Percentiles rank a stretch among this genome's conserved stretches.
Evolutionary conservation across 331 rosid species (phyloP).

Genomic region (Pyracantha coccinea): DNA sequence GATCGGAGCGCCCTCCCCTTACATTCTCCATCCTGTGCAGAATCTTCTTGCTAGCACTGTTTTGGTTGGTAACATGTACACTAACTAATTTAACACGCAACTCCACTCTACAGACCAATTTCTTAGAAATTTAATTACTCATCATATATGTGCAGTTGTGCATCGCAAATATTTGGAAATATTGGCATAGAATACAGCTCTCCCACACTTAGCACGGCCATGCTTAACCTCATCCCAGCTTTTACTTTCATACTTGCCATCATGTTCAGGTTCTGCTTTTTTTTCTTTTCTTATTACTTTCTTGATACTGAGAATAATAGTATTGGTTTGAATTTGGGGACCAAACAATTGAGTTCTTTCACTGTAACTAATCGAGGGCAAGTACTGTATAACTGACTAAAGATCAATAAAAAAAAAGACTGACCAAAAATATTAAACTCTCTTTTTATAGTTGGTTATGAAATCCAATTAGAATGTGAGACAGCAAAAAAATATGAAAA

Average conservation of each 20-base stretch:
- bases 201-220: constrained; percentile 36
- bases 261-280: constrained; percentile 34
- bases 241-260: constrained; percentile 48
- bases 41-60: constrained; percentile 30
- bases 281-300: background rate
- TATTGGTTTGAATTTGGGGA: background rate
- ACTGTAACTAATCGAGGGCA: background rate
- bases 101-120: background rate
- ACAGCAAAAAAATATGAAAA: no score
- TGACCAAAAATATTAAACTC: background rate
- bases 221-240: constrained; percentile 45
- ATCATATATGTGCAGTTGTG: constrained; percentile 11
- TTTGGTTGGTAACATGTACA: constrained; percentile 21
- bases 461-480: background rate
- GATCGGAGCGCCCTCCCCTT: constrained; percentile 36
- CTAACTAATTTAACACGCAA: background rate
- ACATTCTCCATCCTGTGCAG: constrained; percentile 23
- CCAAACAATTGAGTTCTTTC: background rate
- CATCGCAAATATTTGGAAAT: constrained; percentile 19
- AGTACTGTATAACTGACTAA: background rate
- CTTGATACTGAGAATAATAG: background rate
- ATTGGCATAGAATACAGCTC: constrained; percentile 47
- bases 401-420: no score
- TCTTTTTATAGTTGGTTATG: background rate
- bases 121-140: background rate